Percentiles rank a stretch among this genome's conserved stretches.
Conservation (phyloP, 495 filamentous ascomycete genomes). For the Cudoniella acicularis region DNA sequence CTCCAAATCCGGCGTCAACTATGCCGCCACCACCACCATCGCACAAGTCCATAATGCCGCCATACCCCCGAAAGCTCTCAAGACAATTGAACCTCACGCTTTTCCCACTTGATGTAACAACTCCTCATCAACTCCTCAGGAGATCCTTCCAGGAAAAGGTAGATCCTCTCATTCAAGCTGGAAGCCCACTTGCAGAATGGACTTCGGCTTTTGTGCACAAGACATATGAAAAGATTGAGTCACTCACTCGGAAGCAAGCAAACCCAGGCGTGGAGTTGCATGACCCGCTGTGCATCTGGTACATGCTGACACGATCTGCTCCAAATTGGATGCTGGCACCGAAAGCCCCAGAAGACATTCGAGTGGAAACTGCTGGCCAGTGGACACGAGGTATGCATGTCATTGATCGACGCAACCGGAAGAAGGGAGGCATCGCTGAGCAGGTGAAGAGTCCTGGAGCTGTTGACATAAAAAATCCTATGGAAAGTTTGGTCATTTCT, state of each 20-base stretch:
- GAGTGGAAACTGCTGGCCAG: constrained; percentile 83
- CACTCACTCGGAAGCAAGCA: constrained; percentile 49
- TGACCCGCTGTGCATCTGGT: constrained; percentile 88
- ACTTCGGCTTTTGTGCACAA: constrained; percentile 68
- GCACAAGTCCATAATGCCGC: constrained; percentile 41
- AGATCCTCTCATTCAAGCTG: constrained; percentile 40
- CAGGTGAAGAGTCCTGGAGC: constrained; percentile 28
- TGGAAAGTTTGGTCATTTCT: constrained; percentile 19
- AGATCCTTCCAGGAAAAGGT: constrained; percentile 56
- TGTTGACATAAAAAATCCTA: constrained; percentile 25
- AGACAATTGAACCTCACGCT: constrained; percentile 67
- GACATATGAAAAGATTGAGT: constrained; percentile 72
- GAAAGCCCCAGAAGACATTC: constrained; percentile 61
- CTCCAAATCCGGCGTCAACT: constrained; percentile 60
- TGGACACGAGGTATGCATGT: constrained; percentile 94
- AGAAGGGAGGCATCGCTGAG: constrained; percentile 48
- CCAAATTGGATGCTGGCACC: constrained; percentile 45
- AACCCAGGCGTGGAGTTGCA: constrained; percentile 69
- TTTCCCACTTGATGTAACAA: constrained; percentile 89
- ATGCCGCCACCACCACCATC: constrained; percentile 59
- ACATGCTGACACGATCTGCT: constrained; percentile 59
- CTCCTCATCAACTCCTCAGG: constrained; percentile 61
- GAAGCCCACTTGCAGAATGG: constrained; percentile 84
- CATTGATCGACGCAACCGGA: constrained; percentile 65
- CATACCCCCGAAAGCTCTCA: constrained; percentile 65